Evolutionary conservation across 192 early-diverging fungal species (phyloP), one percentile per base, ranked within the genome.

Genomic region (Chytriomyces sp.): DNA sequence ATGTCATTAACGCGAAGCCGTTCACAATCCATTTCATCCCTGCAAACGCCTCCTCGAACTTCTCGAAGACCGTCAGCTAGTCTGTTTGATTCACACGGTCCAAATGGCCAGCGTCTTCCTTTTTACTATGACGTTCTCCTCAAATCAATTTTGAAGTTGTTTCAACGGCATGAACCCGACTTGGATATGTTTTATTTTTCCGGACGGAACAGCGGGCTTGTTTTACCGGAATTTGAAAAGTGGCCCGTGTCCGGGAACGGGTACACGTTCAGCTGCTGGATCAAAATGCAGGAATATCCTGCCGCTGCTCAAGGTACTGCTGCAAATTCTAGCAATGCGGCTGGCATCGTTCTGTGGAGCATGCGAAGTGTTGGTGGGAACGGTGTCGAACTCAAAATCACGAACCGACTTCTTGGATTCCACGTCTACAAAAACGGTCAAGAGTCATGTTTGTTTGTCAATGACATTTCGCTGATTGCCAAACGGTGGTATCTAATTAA

Each of bases 151-250:
- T 61, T 80, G 18, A 79, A 81, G 7, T 57, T 86, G 47, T 72
- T 74, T 61, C 77, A 76, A 24, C 62, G 77, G 26, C 72, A 83
- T 62, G 75, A 77, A n/a, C 77, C 67, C 8, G 82, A 86, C 59
- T 53, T 86, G 64, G 82, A 86, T 59, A 79, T 83, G 61, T 86
- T 82, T 66, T 78, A 79, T n/a, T 86, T 82, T 66, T 73, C 77
- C 7, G 85, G 82, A 7, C 35, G 64, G 45, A 59, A 53, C 10
- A 73, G 75, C n/a, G 85, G 85, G 1, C 76, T 86, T 10, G 45
- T 75, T 7, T 6, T 81, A 8, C 77, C 81, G 9, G 47, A 49
- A 43, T 23, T 78, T 6, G 77, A 75, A 50, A 79, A 77, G 44
- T 86, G 80, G 80, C 82, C 82, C 9, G 20, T 50, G 7, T 61